Base-by-base conservation (phyloP, 495 filamentous ascomycete species). In the Neurospora sp. region DNA sequence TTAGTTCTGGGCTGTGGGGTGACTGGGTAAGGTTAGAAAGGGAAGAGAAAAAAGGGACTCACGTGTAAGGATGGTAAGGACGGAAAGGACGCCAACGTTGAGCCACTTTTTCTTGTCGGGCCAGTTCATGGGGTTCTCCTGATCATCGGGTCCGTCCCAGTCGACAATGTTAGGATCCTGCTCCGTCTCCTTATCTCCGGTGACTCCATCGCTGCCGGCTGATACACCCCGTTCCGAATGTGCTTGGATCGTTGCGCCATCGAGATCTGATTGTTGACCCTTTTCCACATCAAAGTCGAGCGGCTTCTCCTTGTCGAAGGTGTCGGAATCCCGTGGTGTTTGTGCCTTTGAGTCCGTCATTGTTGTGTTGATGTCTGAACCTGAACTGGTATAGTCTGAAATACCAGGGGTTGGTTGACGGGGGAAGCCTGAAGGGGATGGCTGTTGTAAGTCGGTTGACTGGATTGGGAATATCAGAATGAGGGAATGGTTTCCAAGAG, bases 101-200 rank as follows among this genome's bases (percentile, higher is more conserved):
- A 85, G 41, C 88, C 90, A 93, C 81, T 94, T 94, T 76, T 86
- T 87, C 42, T 76, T 74, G 9, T 79, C 77, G 1, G 86, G 74
- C 83, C 88, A 91, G 80, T 92, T 91, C 80, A 84, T 83, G 1
- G 90, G 90, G 77, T 91, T 90, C 59, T 85, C 82, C 5, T 83
- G 88, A 72, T 92, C 90, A 69, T 89, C 78, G 37, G 84, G 83
- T 0, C 87, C 87, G 69, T 86, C 82, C 83, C 84, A 87, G 5
- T 76, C 74, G 37, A 86, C 73, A 73, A 83, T 73, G 38, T 84
- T 81, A 22, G 81, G 78, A 22, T 83, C 82, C 8, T 71, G 70
- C 40, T 75, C 69, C 18, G 79, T 76, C 6, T 76, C 38, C 39
- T 73, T 71, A 18, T 59, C 65, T 39, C 35, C 72, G 22, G 18